Evolutionary conservation across 2,329 filamentous ascomycete species (phyloP), one percentile per base, ranked within the genome.

Genomic region (Colletotrichum brevisporum): DNA sequence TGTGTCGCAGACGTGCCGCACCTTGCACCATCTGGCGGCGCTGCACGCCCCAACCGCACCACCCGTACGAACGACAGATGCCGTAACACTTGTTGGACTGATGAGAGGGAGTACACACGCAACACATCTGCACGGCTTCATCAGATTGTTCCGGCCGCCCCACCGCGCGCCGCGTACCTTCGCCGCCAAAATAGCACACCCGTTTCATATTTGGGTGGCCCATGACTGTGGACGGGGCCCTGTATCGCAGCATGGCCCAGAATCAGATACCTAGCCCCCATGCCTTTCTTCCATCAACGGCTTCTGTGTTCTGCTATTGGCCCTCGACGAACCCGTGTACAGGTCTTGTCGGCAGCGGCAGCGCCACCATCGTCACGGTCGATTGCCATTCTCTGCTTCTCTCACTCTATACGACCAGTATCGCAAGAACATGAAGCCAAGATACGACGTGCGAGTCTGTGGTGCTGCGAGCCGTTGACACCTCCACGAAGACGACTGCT

Each of bases 1-100:
- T 60, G 45, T 65, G 66, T 65, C 54, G 66, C 66, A 65, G 55
- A 65, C 54, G 48, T 65, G 61, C 66, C 48, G 55, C 66, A 63
- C 53, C 48, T 54, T 65, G 48, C 50, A 59, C 62, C 27, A 65
- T 54, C 66, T 47, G 54, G 60, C 65, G 55, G 66, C 54, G 61
- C 54, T 60, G 61, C 66, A 58, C 54, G 59, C 51, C 52, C 59
- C 51, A 57, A 52, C 43, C 58, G 39, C 45, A 52, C 51, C 45
- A 52, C 58, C 52, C 48, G 31, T 36, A 36, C 31, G 31, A 62
- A 61, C 43, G 48, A 24, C 61, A 67, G 53, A 45, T 13, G 36
- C 51, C 13, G 48, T 31, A 24, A 64, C 50, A 27, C 18, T 51
- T 41, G 53, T 51, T 41, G 53, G 36, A 56, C 45, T 36, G 39